Base-by-base conservation (phyloP, 2,329 filamentous ascomycete species). In the Cytospora piceicola region DNA sequence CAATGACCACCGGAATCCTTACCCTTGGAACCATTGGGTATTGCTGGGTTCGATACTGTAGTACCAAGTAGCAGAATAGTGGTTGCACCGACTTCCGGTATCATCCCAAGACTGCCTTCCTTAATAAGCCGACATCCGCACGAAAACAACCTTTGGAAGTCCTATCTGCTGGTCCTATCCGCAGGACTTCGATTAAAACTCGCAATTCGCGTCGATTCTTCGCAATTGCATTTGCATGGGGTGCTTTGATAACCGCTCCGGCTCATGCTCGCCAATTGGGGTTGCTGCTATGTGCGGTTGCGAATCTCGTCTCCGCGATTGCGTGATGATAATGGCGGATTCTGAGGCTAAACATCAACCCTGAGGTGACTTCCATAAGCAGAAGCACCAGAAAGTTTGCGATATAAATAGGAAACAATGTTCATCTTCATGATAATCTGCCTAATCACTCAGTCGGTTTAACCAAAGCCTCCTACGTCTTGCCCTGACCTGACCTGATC, bases 291-390 rank as follows among this genome's bases (percentile, higher is more conserved):
- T 42, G 11, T 24, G 46, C 20, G n/a, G 46, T 49, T 49, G n/a
- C 46, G 46, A 22, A 49, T 49, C n/a, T 14, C n/a, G 22, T 49
- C 46, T 49, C 46, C 46, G 46, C 46, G 46, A 49, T 49, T 49
- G 46, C 46, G 46, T 49, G 46, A n/a, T 49, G 46, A n/a, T 49
- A 5, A 24, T 6, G 46, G n/a, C 46, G n/a, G n/a, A 24, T 22
- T n/a, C 5, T 24, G 9, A 9, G 22, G n/a, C 11, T 7, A 12
- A 22, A 49, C 46, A 24, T n/a, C 46, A 22, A 12, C 7, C 46
- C 46, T 49, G 5, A 29, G 27, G 27, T 29, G 27, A 29, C 3
- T 29, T 29, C 27, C 27, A 29, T 29, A 29, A 3, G 27, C 27
- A 29, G 27, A 5, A n/a, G n/a, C n/a, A n/a, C n/a, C 27, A 29